Percentiles rank a stretch among this genome's conserved stretches.
These are phyloP conservation scores for Boletus sp. DNA, from an alignment of 768 basidiomycete genomes.

Conservation along the genomic window DNA sequence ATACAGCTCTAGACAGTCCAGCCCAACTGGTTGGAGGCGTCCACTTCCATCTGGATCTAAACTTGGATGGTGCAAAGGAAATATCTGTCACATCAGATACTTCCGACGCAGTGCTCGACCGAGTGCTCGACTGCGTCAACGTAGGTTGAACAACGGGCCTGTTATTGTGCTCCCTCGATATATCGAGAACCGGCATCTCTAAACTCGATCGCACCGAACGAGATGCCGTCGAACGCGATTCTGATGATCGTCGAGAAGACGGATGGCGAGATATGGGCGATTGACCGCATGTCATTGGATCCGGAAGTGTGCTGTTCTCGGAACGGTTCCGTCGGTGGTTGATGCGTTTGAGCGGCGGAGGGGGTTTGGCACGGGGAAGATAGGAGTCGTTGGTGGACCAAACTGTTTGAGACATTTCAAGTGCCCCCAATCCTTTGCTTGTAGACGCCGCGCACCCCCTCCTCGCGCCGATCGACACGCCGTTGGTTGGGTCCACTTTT, in stretches of 20 bases:
- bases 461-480: not conserved
- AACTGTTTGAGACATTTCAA: not conserved
- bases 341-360: constrained; percentile 9
- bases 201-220: not conserved
- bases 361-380: constrained; percentile 21
- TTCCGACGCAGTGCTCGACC: not conserved
- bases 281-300: not conserved
- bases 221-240: not conserved
- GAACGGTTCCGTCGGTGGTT: constrained; percentile 14
- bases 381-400: constrained; percentile 19
- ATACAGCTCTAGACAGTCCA: constrained; percentile 9
- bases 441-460: not conserved
- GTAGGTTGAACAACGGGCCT: not conserved
- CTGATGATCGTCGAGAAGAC: not conserved
- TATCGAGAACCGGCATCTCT: not conserved
- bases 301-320: not conserved
- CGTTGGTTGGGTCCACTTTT: not conserved
- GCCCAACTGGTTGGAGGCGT: constrained; percentile 25
- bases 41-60: constrained; percentile 10
- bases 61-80: not conserved
- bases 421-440: not conserved
- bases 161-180: not conserved
- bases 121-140: not conserved
- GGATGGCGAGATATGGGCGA: not conserved
- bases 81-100: not conserved